Base-by-base conservation (phyloP, 2,329 filamentous ascomycete genomes). In the Aureobasidium lini region DNA sequence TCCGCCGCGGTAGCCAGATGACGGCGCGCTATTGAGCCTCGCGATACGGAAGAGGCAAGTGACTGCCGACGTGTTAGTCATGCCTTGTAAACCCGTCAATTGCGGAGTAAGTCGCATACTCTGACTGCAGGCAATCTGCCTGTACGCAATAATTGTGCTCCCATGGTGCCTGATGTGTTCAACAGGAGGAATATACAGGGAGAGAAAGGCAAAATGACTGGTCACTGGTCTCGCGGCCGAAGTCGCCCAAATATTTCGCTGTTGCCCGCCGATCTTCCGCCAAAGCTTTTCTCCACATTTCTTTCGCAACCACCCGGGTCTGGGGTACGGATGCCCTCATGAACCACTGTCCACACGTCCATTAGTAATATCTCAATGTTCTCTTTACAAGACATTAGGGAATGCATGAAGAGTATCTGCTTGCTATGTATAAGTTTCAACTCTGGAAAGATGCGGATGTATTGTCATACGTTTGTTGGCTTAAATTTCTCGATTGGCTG, bases 1-100 rank as follows among this genome's bases (percentile, higher is more conserved):
- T 59, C 62, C 36, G 66, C 62, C n/a, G 68, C 64, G 13, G 69
- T 71, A 11, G 71, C 71, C 59, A 72, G 67, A 43, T 59, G 64
- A 32, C 70, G 67, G 18, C 63, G 61, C 10, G 57, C 47, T 49
- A 49, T 42, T 44, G 52, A 47, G 32, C 6, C 7, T 16, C 60
- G 42, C 6, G 18, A n/a, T 44, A 34, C 44, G 46, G 52, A 49
- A 50, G 60, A 57, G 60, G 46, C 60, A 58, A 47, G 32, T 44
- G 53, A 57, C 44, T 58, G 34, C 36, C 50, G 43, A 53, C 40
- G 52, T 28, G 40, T 56, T 46, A 49, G 50, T 46, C 36, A 48
- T 47, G 34, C 15, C 31, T 16, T 18, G n/a, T 23, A 23, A 29
- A n/a, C 5, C 11, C n/a, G 6, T 29, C 37, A 43, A 47, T 56